phyloP scores from a whole-genome alignment of 495 filamentous ascomycete species.

The Parachaetomium inaequale region DNA sequence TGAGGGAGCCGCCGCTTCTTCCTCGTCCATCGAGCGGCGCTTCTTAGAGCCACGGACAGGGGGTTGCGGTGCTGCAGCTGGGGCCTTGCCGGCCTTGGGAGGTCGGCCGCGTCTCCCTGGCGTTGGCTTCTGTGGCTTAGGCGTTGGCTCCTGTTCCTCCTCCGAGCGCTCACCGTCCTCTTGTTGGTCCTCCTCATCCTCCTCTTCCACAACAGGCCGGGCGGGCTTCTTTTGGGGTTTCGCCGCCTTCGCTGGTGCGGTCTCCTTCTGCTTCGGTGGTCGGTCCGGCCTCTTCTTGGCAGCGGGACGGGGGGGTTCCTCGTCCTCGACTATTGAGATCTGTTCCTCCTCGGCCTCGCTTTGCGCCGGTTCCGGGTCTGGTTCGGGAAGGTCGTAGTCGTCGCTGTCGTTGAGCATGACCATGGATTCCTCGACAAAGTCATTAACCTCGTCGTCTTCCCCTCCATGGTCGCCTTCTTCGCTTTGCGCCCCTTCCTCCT shows the following conservation, averaged over 20 bases:
- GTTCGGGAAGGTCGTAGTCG: slow-evolving; percentile 21
- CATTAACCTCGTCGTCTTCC: slow-evolving; percentile 22
- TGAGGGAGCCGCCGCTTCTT: slow-evolving; percentile 12
- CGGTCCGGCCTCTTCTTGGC: slow-evolving; percentile 23
- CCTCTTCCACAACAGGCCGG: slow-evolving; percentile 6
- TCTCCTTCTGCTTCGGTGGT: slow-evolving; percentile 21
- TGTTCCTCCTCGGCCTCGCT: slow-evolving; percentile 31
- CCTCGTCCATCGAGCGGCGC: slow-evolving; percentile 23
- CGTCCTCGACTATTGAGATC: slow-evolving; percentile 12
- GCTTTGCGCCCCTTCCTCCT: slow-evolving; percentile 22
- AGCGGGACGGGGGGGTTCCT: slow-evolving; percentile 7
- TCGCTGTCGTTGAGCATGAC: slow-evolving; percentile 33
- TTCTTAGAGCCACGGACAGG: slow-evolving; percentile 20
- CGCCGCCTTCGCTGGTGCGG: neutral
- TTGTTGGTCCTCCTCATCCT: slow-evolving; percentile 10
- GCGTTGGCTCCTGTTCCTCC: slow-evolving; percentile 17
- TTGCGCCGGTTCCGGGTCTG: slow-evolving; percentile 26
- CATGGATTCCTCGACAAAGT: slow-evolving; percentile 37
- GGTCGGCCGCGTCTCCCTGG: slow-evolving; percentile 17
- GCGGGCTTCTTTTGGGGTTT: slow-evolving; percentile 17
- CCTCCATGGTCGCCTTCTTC: slow-evolving; percentile 19
- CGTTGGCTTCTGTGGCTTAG: slow-evolving; percentile 9
- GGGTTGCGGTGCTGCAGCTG: slow-evolving; percentile 6
- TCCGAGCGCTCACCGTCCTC: slow-evolving; percentile 18
- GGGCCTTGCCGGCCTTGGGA: slow-evolving; percentile 21